A percentile compares a stretch with the other conserved stretches of the same genome.
Evolutionary conservation across 768 basidiomycete species (phyloP).

Genomic region (Galerina marginata): DNA sequence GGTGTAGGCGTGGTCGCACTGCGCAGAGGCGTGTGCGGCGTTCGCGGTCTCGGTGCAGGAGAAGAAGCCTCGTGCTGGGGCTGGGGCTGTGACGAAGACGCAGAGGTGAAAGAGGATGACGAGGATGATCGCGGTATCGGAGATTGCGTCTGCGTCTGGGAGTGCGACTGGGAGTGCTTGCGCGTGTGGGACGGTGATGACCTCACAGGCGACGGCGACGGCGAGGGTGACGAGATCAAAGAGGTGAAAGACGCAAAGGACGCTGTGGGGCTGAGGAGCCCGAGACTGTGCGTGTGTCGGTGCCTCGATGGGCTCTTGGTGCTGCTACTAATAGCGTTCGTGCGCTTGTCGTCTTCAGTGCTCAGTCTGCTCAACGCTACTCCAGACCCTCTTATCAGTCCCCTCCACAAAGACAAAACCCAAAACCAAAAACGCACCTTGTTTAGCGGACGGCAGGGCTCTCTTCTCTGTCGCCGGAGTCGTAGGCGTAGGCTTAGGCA

Average conservation of each 20-base stretch:
- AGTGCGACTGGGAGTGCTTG: too few relatives aligned
- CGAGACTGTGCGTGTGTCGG: constrained; percentile 10
- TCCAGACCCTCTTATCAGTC: too few relatives aligned
- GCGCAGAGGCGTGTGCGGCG: constrained; percentile 14
- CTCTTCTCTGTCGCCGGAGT: too few relatives aligned
- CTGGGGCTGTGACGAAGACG: constrained; percentile 5
- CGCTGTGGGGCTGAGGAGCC: constrained; percentile 5
- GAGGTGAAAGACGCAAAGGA: background rate
- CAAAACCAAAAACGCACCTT: too few relatives aligned
- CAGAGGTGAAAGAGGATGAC: background rate
- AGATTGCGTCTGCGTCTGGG: too few relatives aligned
- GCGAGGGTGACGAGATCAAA: background rate
- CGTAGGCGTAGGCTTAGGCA: too few relatives aligned
- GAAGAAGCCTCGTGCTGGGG: background rate
- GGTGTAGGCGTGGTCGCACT: background rate
- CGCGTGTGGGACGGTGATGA: too few relatives aligned
- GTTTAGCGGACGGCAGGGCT: too few relatives aligned
- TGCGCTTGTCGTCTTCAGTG: too few relatives aligned
- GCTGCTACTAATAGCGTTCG: background rate
- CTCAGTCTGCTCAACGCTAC: too few relatives aligned
- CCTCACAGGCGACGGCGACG: background rate
- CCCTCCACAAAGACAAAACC: too few relatives aligned
- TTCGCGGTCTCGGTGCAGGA: background rate
- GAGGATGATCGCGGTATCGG: background rate
- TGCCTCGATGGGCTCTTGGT: background rate